Evolutionary conservation across 2,329 filamentous ascomycete species (phyloP).

Genomic region (Davidsoniella eucalypti): DNA sequence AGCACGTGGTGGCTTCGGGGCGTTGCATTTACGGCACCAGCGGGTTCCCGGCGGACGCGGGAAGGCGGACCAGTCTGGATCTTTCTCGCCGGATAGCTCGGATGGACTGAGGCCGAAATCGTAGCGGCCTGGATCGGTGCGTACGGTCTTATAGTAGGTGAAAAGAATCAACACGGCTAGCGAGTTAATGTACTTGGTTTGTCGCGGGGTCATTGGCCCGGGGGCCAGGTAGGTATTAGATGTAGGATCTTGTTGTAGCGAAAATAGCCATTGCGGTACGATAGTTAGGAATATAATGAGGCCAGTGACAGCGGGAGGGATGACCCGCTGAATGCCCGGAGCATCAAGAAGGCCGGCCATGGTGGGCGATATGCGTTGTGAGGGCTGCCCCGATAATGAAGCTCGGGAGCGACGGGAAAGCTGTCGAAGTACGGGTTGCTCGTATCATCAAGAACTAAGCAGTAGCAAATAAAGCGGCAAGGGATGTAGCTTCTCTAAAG

Average conservation of each 20-base stretch:
- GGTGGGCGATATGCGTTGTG: constrained; percentile 3
- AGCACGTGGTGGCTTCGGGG: constrained; percentile 57
- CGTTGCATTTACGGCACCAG: constrained; percentile 64
- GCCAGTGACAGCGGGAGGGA: constrained; percentile 49
- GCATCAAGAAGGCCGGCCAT: constrained; percentile 29
- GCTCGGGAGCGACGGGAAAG: no score
- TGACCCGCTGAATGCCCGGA: constrained; percentile 35
- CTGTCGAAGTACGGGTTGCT: no score
- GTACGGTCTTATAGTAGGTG: constrained; percentile 48
- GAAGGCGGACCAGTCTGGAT: constrained; percentile 15
- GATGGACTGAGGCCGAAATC: constrained; percentile 24
- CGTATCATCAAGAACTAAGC: no score
- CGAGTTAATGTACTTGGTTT: constrained; percentile 49
- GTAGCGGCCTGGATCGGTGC: constrained; percentile 41
- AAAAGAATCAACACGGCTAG: constrained; percentile 48
- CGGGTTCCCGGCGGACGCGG: constrained; percentile 17
- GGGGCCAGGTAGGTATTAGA: constrained; percentile 38
- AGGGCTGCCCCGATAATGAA: no score
- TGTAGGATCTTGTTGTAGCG: constrained; percentile 20
- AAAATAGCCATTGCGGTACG: constrained; percentile 55
- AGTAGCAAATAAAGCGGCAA: no score
- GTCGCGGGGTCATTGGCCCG: constrained; percentile 37
- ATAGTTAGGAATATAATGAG: constrained; percentile 56
- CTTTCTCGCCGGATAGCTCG: constrained; percentile 18
- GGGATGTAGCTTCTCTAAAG: not conserved